Conservation (phyloP, 2,329 filamentous ascomycete genomes). For the Sporothrix sp. region DNA sequence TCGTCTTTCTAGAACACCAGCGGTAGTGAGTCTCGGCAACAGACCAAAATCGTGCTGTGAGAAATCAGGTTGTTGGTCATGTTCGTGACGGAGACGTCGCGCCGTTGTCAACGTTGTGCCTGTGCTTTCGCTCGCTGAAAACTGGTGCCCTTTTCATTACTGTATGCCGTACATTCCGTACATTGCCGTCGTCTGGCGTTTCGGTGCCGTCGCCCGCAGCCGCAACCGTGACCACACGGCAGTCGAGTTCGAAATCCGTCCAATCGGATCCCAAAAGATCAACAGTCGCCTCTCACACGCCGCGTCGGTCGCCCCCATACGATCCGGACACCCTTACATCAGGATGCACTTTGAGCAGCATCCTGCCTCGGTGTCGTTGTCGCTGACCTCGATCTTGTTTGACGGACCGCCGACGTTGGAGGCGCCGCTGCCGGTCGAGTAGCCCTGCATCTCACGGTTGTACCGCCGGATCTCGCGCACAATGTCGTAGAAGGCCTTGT, state of each 20-base stretch:
- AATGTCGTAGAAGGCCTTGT: conserved; percentile 97
- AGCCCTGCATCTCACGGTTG: conserved; percentile 95
- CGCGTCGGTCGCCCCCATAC: not conserved
- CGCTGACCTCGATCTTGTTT: conserved; percentile 72
- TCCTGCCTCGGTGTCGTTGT: conserved; percentile 56
- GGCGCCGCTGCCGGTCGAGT: conserved; percentile 60
- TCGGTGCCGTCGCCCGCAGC: no score
- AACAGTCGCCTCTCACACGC: not conserved
- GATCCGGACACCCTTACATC: conserved; percentile 11
- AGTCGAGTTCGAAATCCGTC: no score
- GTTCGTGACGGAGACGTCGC: no score
- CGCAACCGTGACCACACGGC: no score
- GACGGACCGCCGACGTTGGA: conserved; percentile 51
- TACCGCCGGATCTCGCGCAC: conserved; percentile 96
- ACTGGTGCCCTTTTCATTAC: no score
- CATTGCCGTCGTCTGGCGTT: no score
- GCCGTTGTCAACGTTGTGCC: no score
- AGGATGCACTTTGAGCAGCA: conserved; percentile 54
- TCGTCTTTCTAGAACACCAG: no score
- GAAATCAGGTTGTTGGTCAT: no score
- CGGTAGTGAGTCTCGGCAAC: no score
- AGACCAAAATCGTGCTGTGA: no score
- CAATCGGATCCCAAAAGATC: not conserved
- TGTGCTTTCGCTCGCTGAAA: no score
- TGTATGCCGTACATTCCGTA: not conserved